Percentiles rank a stretch among this genome's conserved stretches.
Evolutionary conservation across 768 basidiomycete species (phyloP).

Genomic region (Sporobolomyces phaffii): DNA sequence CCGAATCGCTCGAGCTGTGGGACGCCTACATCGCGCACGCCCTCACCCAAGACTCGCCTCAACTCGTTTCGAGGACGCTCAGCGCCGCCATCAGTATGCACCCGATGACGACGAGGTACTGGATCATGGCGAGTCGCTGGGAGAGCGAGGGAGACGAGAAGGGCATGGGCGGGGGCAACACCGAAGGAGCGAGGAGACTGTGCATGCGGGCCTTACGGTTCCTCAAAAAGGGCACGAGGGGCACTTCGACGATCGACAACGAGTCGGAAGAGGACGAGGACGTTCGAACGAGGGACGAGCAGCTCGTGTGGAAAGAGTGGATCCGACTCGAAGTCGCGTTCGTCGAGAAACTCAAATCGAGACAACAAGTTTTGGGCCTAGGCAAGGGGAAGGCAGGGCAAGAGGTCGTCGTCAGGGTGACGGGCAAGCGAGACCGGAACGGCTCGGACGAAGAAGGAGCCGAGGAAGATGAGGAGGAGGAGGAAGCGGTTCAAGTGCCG

Average conservation of each 20-base stretch:
- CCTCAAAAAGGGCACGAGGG: conserved; percentile 34
- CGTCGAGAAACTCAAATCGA: conserved; percentile 32
- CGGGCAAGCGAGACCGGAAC: neutral
- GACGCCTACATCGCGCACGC: conserved; percentile 38
- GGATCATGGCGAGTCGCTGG: conserved; percentile 41
- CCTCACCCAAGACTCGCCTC: conserved; percentile 29
- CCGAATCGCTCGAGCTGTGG: conserved; percentile 38
- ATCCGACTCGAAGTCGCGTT: conserved; percentile 39
- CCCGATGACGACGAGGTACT: conserved; percentile 36
- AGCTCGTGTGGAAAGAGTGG: conserved; percentile 40
- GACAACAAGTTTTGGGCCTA: conserved; percentile 37
- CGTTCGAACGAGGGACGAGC: conserved; percentile 9
- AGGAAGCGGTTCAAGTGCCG: conserved; percentile 30
- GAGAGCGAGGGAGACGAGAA: conserved; percentile 40
- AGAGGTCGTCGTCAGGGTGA: conserved; percentile 28
- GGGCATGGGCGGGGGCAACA: conserved; percentile 42
- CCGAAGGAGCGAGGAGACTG: conserved; percentile 37
- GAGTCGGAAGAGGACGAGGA: neutral
- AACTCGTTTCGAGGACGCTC: conserved; percentile 38
- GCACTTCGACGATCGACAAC: neutral
- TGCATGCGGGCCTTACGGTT: conserved; percentile 42
- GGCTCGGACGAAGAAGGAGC: neutral
- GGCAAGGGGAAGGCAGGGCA: conserved; percentile 17
- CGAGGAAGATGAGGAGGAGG: conserved; percentile 36
- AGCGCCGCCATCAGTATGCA: conserved; percentile 40